Conservation (phyloP, 129 eudicot species). For the Centaurea solstitialis region DNA sequence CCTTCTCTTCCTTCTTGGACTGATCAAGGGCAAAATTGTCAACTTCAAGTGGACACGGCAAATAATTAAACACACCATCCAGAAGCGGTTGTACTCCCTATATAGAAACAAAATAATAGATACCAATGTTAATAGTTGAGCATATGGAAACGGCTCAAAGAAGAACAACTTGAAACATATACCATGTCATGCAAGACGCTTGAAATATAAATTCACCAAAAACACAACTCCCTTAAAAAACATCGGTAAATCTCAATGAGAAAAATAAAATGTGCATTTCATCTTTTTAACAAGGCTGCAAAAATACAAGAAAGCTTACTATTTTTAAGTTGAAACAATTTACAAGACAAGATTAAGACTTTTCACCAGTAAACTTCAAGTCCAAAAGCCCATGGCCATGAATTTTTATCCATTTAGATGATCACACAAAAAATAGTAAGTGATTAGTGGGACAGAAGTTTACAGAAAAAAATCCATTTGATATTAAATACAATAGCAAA, state of each 20-base stretch:
- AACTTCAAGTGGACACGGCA: slow-evolving; percentile 96
- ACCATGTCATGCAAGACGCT: not conserved
- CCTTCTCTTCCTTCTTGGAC: slow-evolving; percentile 89
- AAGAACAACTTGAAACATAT: not conserved
- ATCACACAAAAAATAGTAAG: not conserved
- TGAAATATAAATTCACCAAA: not conserved
- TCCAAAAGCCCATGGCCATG: not conserved
- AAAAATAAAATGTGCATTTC: not conserved
- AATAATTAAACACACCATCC: slow-evolving; percentile 84
- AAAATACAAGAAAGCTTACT: not conserved
- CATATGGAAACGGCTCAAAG: not conserved
- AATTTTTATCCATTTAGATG: not conserved
- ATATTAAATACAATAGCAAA: not conserved
- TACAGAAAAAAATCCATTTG: not conserved
- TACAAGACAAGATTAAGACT: not conserved
- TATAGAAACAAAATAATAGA: not conserved
- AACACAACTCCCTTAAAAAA: not conserved
- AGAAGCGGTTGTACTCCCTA: slow-evolving; percentile 98
- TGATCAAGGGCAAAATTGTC: slow-evolving; percentile 95
- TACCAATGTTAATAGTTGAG: not conserved
- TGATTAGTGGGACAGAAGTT: not conserved
- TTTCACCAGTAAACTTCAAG: not conserved
- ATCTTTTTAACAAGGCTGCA: not conserved
- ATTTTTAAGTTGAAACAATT: not conserved
- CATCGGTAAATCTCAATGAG: not conserved